phyloP scores from a whole-genome alignment of 805 yeast species.

The Teunomyces lycoperdinae region DNA sequence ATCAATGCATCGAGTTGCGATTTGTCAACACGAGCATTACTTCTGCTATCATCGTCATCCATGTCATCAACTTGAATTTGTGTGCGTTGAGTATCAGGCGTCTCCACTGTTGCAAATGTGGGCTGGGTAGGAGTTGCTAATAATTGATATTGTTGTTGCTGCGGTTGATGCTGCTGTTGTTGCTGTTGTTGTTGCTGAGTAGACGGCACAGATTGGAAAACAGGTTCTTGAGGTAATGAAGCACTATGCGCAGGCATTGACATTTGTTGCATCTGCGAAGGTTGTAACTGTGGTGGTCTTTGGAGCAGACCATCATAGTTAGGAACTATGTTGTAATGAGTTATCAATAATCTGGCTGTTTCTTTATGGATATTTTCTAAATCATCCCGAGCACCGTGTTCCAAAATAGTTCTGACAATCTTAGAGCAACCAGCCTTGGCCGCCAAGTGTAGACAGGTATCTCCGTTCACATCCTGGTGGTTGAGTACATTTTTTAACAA shows the following conservation, averaged over 20 bases:
- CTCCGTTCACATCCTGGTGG: slow-evolving; percentile 79
- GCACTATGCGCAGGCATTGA: background rate
- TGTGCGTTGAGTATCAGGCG: slow-evolving; percentile 47
- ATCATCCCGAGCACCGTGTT: slow-evolving; percentile 76
- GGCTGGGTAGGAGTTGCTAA: slow-evolving; percentile 32
- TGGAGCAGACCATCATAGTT: slow-evolving; percentile 5
- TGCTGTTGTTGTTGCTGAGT: background rate
- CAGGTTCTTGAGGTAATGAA: background rate
- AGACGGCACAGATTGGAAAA: background rate
- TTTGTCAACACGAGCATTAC: slow-evolving; percentile 28
- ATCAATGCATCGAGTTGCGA: slow-evolving; percentile 30
- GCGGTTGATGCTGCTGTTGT: background rate
- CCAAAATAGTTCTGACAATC: slow-evolving; percentile 75
- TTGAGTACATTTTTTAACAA: slow-evolving; percentile 61
- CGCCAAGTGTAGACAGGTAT: slow-evolving; percentile 82
- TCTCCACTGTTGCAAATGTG: slow-evolving; percentile 25
- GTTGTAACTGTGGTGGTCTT: slow-evolving; percentile 2
- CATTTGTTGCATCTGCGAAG: slow-evolving; percentile 8
- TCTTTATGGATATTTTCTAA: slow-evolving; percentile 41
- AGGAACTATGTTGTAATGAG: slow-evolving; percentile 33
- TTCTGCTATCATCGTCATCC: slow-evolving; percentile 30
- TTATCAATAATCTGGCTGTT: slow-evolving; percentile 43
- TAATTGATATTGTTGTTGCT: slow-evolving; percentile 5
- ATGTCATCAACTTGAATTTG: slow-evolving; percentile 42
- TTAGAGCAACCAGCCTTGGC: slow-evolving; percentile 63